phyloP scores from a whole-genome alignment of 2,329 filamentous ascomycete genomes.

The Epicoccum sorghinum region DNA sequence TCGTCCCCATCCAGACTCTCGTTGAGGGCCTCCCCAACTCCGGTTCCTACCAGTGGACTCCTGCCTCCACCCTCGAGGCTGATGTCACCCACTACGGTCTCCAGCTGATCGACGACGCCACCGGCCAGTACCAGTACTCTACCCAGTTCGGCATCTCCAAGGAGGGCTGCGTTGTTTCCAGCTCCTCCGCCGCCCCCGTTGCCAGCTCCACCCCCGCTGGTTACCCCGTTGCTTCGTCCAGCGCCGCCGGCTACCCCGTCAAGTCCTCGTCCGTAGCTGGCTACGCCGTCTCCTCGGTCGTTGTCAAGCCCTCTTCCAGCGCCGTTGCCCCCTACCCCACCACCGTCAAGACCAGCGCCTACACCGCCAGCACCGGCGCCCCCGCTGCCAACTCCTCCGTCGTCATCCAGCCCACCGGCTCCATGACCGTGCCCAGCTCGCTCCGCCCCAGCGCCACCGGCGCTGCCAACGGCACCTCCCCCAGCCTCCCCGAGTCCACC shows the following conservation, averaged over 20 bases:
- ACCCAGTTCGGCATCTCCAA: constrained; percentile 67
- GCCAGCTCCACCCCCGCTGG: constrained; percentile 25
- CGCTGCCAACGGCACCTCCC: constrained; percentile 31
- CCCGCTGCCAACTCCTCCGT: constrained; percentile 31
- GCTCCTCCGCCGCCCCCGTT: constrained; percentile 18
- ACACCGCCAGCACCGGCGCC: constrained; percentile 28
- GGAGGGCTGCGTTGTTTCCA: constrained; percentile 36
- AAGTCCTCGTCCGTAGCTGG: constrained; percentile 25
- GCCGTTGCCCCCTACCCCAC: constrained; percentile 22
- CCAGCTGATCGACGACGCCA: constrained; percentile 65
- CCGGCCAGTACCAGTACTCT: constrained; percentile 64
- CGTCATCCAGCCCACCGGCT: constrained; percentile 43
- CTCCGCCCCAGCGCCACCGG: constrained; percentile 39
- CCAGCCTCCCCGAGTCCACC: constrained; percentile 32
- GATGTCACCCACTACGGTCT: constrained; percentile 64
- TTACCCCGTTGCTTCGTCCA: constrained; percentile 6
- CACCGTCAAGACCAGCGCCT: constrained; percentile 21
- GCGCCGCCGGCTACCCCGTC: constrained; percentile 24
- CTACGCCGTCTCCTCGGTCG: constrained; percentile 24
- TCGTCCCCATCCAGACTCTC: constrained; percentile 57
- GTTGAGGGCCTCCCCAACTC: constrained; percentile 60
- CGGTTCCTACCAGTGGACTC: constrained; percentile 63
- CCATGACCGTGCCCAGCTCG: constrained; percentile 40
- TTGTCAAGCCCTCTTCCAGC: constrained; percentile 14
- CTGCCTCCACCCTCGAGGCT: constrained; percentile 53